phyloP scores from a whole-genome alignment of 441 rosid genomes.

The Populus hybrid region DNA sequence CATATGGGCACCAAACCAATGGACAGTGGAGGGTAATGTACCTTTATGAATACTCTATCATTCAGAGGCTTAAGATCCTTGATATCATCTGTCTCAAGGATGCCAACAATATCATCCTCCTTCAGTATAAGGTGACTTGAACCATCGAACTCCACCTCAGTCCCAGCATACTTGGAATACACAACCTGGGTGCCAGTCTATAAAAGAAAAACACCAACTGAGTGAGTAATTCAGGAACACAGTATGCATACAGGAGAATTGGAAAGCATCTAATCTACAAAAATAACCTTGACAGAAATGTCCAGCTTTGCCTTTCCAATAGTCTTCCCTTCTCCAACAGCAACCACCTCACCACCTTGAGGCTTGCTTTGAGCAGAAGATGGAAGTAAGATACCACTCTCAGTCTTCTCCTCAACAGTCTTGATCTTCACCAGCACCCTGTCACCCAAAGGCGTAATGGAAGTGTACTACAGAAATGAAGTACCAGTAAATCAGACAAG shows the following conservation, averaged over 20 bases:
- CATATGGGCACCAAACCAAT: neutral
- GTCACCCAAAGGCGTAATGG: constrained; percentile 82
- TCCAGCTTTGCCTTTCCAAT: constrained; percentile 58
- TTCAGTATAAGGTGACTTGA: constrained; percentile 73
- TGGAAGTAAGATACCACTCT: constrained; percentile 85
- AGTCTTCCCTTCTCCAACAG: constrained; percentile 84
- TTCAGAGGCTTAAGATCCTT: constrained; percentile 93
- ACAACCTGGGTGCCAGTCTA: constrained; percentile 81
- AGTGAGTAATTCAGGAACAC: neutral
- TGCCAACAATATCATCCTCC: constrained; percentile 91
- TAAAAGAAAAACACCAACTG: constrained; percentile 12
- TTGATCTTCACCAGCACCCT: constrained; percentile 84
- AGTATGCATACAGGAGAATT: neutral
- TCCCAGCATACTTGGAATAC: constrained; percentile 89
- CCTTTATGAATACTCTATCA: constrained; percentile 85
- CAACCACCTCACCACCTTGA: constrained; percentile 91
- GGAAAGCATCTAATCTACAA: neutral
- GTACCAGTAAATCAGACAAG: neutral
- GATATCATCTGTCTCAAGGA: constrained; percentile 84
- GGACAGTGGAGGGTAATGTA: neutral
- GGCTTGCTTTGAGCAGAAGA: constrained; percentile 77
- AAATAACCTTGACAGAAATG: constrained; percentile 53
- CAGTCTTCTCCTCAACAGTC: constrained; percentile 77
- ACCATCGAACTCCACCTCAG: constrained; percentile 80
- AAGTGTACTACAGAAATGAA: constrained; percentile 56